These are phyloP conservation scores for Cubamyces lactineus DNA, from an alignment of 768 basidiomycete genomes.

Conservation along the genomic window DNA sequence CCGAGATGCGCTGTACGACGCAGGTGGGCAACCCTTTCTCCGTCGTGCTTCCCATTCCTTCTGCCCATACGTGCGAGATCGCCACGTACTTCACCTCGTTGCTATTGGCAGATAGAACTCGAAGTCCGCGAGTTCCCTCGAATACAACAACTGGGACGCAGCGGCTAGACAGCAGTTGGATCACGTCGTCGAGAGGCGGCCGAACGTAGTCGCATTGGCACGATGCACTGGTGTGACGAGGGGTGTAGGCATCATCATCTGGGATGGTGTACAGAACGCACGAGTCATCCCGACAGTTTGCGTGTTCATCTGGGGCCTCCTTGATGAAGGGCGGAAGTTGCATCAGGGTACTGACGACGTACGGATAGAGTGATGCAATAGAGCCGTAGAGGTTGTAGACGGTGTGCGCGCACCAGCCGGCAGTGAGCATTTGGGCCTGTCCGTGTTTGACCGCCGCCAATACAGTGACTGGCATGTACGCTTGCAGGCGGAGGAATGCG, in stretches of 20 bases:
- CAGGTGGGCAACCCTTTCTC: constrained; percentile 20
- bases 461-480: neutral
- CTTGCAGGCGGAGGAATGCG: neutral
- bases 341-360: neutral
- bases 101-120: neutral
- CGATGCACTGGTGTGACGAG: constrained; percentile 6
- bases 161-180: neutral
- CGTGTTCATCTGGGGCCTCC: neutral
- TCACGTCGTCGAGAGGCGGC: constrained; percentile 9
- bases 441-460: too few relatives aligned
- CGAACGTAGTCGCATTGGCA: constrained; percentile 9
- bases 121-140: neutral
- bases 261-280: constrained; percentile 16
- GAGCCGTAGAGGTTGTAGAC: too few relatives aligned
- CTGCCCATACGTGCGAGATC: constrained; percentile 12
- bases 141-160: neutral
- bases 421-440: too few relatives aligned
- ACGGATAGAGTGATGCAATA: too few relatives aligned
- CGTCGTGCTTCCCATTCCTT: constrained; percentile 19
- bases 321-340: constrained; percentile 3
- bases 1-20: constrained; percentile 11
- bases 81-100: constrained; percentile 1
- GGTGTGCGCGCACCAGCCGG: too few relatives aligned
- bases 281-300: neutral
- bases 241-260: neutral